phyloP scores from a whole-genome alignment of 2,329 filamentous ascomycete species.

The Ophiostoma quercus region DNA sequence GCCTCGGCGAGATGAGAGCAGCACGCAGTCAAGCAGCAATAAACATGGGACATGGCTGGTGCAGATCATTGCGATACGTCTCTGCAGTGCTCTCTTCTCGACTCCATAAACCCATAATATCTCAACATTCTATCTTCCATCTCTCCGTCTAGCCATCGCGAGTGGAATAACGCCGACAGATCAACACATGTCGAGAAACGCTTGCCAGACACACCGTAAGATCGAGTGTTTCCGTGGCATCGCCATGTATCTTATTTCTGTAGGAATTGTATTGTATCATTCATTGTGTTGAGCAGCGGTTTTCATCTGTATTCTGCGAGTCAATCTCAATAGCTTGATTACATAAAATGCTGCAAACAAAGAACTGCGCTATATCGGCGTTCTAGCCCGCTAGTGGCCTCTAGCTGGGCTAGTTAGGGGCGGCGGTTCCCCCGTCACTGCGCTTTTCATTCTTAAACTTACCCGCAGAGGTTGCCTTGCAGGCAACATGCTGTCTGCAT shows the following conservation, averaged over 20 bases:
- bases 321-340: background rate
- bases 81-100: background rate
- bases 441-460: background rate
- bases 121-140: background rate
- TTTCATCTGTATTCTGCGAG: too few relatives aligned
- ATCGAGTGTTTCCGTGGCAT: background rate
- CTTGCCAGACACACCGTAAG: background rate
- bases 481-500: background rate
- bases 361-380: background rate
- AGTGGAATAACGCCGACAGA: background rate
- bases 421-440: constrained; percentile 5
- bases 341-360: constrained; percentile 6
- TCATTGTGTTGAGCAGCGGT: too few relatives aligned
- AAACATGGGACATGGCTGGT: background rate
- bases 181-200: constrained; percentile 9
- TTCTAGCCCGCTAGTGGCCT: background rate
- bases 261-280: too few relatives aligned
- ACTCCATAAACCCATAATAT: background rate
- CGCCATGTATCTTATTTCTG: background rate
- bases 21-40: background rate
- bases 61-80: constrained; percentile 7
- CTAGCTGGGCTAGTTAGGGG: background rate
- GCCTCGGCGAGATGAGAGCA: background rate
- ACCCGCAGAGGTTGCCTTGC: background rate
- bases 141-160: background rate